phyloP scores from a whole-genome alignment of 139 green algal species.

The Closterium sp. region DNA sequence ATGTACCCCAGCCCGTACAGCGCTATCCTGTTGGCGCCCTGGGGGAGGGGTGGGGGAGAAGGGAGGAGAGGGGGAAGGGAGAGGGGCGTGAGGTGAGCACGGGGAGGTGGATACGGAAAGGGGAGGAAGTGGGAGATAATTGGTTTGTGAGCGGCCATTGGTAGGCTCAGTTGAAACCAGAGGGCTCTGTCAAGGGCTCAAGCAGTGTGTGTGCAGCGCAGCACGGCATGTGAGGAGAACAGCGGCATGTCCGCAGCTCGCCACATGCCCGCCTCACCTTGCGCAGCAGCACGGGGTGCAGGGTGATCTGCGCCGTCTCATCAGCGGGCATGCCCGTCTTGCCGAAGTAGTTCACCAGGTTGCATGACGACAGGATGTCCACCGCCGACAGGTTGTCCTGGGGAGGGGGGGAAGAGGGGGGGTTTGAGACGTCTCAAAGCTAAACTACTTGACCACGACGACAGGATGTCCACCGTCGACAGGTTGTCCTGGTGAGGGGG shows the following conservation, averaged over 20 bases:
- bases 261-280: too few species aligned
- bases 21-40: slow-evolving; percentile 84
- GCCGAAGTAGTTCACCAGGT: slow-evolving; percentile 98
- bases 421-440: slow-evolving; percentile 29
- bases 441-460: slow-evolving; percentile 96
- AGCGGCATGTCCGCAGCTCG: too few species aligned
- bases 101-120: too few species aligned
- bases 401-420: not conserved
- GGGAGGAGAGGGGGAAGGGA: too few species aligned
- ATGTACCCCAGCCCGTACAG: slow-evolving; percentile 95
- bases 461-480: slow-evolving; percentile 90
- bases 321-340: slow-evolving; percentile 62
- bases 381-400: slow-evolving; percentile 88
- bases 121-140: too few species aligned
- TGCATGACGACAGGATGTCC: slow-evolving; percentile 81
- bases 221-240: not conserved
- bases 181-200: too few species aligned
- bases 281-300: slow-evolving; percentile 41
- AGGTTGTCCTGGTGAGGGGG: slow-evolving; percentile 71
- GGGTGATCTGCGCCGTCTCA: slow-evolving; percentile 40
- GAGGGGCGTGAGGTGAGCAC: too few species aligned
- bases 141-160: too few species aligned
- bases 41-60: not conserved
- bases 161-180: too few species aligned
- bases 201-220: too few species aligned